Percentiles rank a stretch among this genome's conserved stretches.
phyloP scores from a whole-genome alignment of 192 early-diverging fungal genomes.

The Funneliformis mosseae region DNA sequence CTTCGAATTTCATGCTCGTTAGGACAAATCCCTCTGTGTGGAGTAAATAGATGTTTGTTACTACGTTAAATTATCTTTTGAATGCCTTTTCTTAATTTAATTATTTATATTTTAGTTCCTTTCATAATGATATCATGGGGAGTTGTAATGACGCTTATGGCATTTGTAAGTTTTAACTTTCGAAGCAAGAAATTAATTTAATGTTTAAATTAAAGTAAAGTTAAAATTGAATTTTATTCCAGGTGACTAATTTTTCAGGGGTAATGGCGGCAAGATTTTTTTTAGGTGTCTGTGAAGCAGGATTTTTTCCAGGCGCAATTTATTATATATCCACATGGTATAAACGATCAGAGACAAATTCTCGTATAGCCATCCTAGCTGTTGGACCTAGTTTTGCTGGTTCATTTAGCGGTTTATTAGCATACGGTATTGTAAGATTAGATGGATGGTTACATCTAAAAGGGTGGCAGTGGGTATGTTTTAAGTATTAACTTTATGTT shows the following conservation, averaged over 20 bases:
- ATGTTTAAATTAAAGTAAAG: too few relatives aligned
- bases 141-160: conserved; percentile 54
- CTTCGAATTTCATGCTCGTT: conserved; percentile 70
- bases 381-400: conserved; percentile 54
- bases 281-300: conserved; percentile 59
- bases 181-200: background rate
- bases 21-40: conserved; percentile 54
- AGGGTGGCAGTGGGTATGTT: conserved; percentile 57
- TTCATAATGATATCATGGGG: conserved; percentile 62
- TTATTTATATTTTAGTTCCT: conserved; percentile 35
- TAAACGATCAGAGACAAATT: conserved; percentile 54
- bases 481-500: conserved; percentile 25
- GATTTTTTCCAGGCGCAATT: conserved; percentile 61
- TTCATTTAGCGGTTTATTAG: conserved; percentile 64
- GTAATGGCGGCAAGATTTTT: conserved; percentile 62
- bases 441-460: conserved; percentile 49
- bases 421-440: conserved; percentile 65
- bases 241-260: conserved; percentile 38
- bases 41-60: conserved; percentile 33
- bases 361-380: conserved; percentile 57
- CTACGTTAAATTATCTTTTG: too few relatives aligned
- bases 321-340: conserved; percentile 62
- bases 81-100: background rate
- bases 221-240: background rate
- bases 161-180: conserved; percentile 38